A percentile compares a stretch with the other conserved stretches of the same genome.
Conservation (phyloP, 1,139 yeast species). For the Blastobotrys arbuscula region DNA sequence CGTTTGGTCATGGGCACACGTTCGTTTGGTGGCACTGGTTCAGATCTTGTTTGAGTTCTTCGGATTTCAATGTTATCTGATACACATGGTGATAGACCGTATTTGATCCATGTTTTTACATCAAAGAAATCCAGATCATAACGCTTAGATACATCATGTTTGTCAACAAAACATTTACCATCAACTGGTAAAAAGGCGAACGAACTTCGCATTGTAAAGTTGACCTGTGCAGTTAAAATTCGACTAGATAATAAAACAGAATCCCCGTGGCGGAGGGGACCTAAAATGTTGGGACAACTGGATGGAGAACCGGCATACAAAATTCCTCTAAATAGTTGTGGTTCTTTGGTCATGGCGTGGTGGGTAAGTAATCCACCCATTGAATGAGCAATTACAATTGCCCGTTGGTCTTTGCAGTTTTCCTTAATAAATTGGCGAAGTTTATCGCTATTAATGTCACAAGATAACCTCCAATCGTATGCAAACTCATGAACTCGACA, state of each 20-base stretch:
- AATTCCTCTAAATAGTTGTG: slow-evolving; percentile 63
- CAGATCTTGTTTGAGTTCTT: slow-evolving; percentile 10
- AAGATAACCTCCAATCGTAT: slow-evolving; percentile 85
- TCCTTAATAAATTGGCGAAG: slow-evolving; percentile 44
- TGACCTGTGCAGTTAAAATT: slow-evolving; percentile 71
- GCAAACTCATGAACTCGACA: slow-evolving; percentile 70
- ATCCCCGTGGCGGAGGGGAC: slow-evolving; percentile 81
- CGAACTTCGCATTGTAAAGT: slow-evolving; percentile 83
- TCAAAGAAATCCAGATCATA: slow-evolving; percentile 73
- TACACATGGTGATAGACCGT: slow-evolving; percentile 71
- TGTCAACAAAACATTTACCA: slow-evolving; percentile 68
- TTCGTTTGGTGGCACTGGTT: slow-evolving; percentile 4
- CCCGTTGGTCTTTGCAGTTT: slow-evolving; percentile 42
- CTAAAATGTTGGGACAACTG: slow-evolving; percentile 79
- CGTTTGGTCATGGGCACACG: not conserved
- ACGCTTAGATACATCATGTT: slow-evolving; percentile 45
- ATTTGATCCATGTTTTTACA: slow-evolving; percentile 73
- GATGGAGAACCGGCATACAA: slow-evolving; percentile 80
- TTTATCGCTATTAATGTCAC: slow-evolving; percentile 49
- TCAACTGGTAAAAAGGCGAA: slow-evolving; percentile 69
- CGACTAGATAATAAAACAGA: slow-evolving; percentile 68
- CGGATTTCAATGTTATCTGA: slow-evolving; percentile 31
- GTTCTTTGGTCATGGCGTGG: slow-evolving; percentile 63
- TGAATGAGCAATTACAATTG: slow-evolving; percentile 69
- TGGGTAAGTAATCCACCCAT: slow-evolving; percentile 92